Percentiles rank a stretch among this genome's conserved stretches.
Conservation (phyloP, 2,329 filamentous ascomycete genomes). For the Verticillium zaregamsianum region DNA sequence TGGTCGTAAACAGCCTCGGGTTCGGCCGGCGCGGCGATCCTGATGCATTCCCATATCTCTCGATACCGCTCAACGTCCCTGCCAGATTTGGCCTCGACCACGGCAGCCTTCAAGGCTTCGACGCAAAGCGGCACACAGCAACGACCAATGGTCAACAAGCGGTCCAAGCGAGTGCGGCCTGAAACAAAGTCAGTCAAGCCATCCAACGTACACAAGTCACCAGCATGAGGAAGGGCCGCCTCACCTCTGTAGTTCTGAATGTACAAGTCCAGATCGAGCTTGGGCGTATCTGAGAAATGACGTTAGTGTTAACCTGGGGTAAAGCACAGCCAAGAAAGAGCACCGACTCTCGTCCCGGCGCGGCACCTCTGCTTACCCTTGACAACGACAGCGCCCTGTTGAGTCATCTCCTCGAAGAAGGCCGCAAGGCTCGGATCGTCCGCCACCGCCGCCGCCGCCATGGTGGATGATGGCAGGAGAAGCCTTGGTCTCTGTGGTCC, state of each 20-base stretch:
- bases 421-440: conserved; percentile 20
- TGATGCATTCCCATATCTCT: conserved; percentile 62
- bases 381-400: conserved; percentile 42
- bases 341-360: background rate
- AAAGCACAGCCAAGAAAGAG: background rate
- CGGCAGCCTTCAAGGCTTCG: conserved; percentile 76
- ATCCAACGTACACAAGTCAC: background rate
- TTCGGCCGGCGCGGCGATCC: conserved; percentile 59
- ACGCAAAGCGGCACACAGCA: conserved; percentile 70
- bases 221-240: conserved; percentile 12
- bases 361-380: conserved; percentile 33
- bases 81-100: conserved; percentile 71
- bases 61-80: conserved; percentile 70
- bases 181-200: conserved; percentile 4
- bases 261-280: conserved; percentile 88
- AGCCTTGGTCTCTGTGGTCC: background rate
- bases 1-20: conserved; percentile 63
- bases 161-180: conserved; percentile 79
- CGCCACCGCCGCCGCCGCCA: conserved; percentile 28
- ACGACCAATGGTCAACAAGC: conserved; percentile 76
- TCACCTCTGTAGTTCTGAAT: conserved; percentile 83
- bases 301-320: conserved; percentile 2
- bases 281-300: conserved; percentile 45
- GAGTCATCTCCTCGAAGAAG: conserved; percentile 44
- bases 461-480: conserved; percentile 18